A percentile compares a stretch with the other conserved stretches of the same genome.
phyloP scores from a whole-genome alignment of 1,284 basidiomycete species.

The Takashimella koratensis region DNA sequence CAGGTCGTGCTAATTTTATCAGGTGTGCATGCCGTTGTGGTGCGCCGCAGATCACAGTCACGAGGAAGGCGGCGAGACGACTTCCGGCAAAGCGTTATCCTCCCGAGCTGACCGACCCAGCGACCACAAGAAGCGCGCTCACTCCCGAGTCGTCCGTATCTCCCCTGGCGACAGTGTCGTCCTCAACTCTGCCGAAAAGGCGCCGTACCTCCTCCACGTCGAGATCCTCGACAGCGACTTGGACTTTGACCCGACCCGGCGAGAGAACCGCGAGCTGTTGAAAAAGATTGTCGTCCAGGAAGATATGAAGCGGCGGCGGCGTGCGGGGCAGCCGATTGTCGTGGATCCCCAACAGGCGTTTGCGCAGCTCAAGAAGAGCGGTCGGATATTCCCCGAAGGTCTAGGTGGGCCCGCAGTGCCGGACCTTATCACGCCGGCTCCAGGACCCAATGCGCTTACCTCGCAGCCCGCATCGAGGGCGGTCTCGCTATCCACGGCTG shows the following conservation, averaged over 20 bases:
- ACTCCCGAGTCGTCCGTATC: constrained; percentile 95
- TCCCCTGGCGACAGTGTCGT: constrained; percentile 97
- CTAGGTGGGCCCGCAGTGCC: constrained; percentile 31
- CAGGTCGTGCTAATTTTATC: background rate
- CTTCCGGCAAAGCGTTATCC: constrained; percentile 50
- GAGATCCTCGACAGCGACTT: constrained; percentile 90
- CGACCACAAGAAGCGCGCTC: constrained; percentile 56
- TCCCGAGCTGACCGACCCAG: constrained; percentile 43
- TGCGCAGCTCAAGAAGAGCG: constrained; percentile 4
- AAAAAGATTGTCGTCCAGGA: constrained; percentile 79
- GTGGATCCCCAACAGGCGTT: background rate
- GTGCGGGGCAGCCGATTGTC: constrained; percentile 20
- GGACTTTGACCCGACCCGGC: constrained; percentile 83
- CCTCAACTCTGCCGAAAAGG: constrained; percentile 94
- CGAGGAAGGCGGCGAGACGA: constrained; percentile 46
- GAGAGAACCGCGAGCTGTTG: constrained; percentile 79
- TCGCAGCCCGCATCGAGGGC: background rate
- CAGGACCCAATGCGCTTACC: background rate
- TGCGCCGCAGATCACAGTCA: constrained; percentile 61
- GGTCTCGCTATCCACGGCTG: background rate
- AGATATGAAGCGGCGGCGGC: constrained; percentile 47
- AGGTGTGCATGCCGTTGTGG: constrained; percentile 89
- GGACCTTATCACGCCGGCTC: constrained; percentile 3
- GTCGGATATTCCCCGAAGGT: constrained; percentile 9
- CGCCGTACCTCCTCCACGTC: constrained; percentile 88